Percentiles rank a stretch among this genome's conserved stretches.
Evolutionary conservation across 805 yeast species (phyloP).

Genomic region (Aciculoconidium aculeatum): DNA sequence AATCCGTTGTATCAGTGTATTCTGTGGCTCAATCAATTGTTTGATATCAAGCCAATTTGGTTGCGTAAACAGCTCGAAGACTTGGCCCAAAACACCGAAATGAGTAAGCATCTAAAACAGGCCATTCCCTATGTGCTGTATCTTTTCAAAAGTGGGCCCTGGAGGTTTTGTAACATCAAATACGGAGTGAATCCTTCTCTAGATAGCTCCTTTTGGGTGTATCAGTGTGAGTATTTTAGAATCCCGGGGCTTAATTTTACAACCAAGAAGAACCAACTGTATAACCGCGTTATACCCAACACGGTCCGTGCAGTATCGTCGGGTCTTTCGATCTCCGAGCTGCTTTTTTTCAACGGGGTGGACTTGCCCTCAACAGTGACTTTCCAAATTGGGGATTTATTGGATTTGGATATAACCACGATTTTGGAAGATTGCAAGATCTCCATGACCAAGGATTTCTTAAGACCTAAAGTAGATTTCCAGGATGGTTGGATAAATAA

Average conservation of each 20-base stretch:
- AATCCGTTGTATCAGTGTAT: conserved; percentile 38
- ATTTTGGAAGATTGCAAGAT: conserved; percentile 31
- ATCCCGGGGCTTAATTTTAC: conserved; percentile 28
- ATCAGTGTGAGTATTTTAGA: conserved; percentile 84
- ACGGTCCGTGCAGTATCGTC: conserved; percentile 22
- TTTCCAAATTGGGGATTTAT: conserved; percentile 74
- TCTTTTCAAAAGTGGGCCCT: conserved; percentile 84
- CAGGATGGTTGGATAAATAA: conserved; percentile 78
- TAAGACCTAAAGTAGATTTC: conserved; percentile 33
- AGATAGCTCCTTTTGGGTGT: conserved; percentile 49
- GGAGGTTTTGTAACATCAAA: conserved; percentile 80
- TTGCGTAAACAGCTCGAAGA: conserved; percentile 65
- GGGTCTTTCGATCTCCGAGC: conserved; percentile 14
- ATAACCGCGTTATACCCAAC: conserved; percentile 19
- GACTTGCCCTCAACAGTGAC: conserved; percentile 63
- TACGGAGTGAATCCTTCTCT: conserved; percentile 74
- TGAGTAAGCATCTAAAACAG: conserved; percentile 48
- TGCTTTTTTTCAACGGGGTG: conserved; percentile 65
- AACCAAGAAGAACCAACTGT: conserved; percentile 1
- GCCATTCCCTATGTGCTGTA: conserved; percentile 84
- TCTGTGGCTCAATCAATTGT: conserved; percentile 40
- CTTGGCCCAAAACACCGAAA: conserved; percentile 32
- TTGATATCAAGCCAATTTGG: conserved; percentile 78
- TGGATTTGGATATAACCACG: conserved; percentile 53
- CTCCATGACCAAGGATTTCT: conserved; percentile 32